These are phyloP conservation scores for Dactylellina parvicollis DNA, from an alignment of 2,329 filamentous ascomycete genomes.

Conservation along the genomic window DNA sequence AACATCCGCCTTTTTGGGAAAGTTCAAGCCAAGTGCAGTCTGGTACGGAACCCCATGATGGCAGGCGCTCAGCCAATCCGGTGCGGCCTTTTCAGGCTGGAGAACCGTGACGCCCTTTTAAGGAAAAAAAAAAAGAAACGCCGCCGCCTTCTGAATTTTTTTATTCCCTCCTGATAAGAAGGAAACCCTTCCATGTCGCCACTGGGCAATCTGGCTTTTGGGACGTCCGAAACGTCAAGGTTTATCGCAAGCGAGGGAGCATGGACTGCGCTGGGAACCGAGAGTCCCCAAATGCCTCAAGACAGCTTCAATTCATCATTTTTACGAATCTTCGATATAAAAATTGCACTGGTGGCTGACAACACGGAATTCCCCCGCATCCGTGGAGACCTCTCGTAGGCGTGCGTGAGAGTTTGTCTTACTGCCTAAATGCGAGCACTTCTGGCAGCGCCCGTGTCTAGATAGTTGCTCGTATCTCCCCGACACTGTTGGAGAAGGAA, in stretches of 20 bases:
- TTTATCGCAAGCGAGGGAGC: conserved; percentile 54
- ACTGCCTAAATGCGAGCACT: conserved; percentile 48
- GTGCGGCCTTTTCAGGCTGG: conserved; percentile 53
- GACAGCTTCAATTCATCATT: conserved; percentile 38
- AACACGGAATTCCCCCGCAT: conserved; percentile 29
- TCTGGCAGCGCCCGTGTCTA: conserved; percentile 10
- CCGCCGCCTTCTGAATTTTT: conserved; percentile 22
- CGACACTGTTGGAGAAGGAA: conserved; percentile 11
- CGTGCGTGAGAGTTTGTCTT: conserved; percentile 30
- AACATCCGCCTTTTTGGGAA: conserved; percentile 55
- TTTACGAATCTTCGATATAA: conserved; percentile 21
- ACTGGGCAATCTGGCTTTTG: conserved; percentile 54
- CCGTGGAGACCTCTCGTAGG: conserved; percentile 16
- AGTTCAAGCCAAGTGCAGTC: conserved; percentile 51
- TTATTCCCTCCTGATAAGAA: conserved; percentile 52
- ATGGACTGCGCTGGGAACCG: conserved; percentile 53
- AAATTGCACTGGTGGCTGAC: conserved; percentile 28
- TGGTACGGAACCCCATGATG: conserved; percentile 49
- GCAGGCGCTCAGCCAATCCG: conserved; percentile 54
- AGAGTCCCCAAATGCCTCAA: conserved; percentile 49
- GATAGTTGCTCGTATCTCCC: conserved; percentile 41
- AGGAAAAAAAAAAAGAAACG: conserved; percentile 48
- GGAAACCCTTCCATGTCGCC: conserved; percentile 43
- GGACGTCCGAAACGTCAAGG: conserved; percentile 55
- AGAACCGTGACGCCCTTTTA: conserved; percentile 34